These are phyloP conservation scores for Asterionellopsis glacialis DNA, from an alignment of 108 stramenopile species.

Conservation along the genomic window DNA sequence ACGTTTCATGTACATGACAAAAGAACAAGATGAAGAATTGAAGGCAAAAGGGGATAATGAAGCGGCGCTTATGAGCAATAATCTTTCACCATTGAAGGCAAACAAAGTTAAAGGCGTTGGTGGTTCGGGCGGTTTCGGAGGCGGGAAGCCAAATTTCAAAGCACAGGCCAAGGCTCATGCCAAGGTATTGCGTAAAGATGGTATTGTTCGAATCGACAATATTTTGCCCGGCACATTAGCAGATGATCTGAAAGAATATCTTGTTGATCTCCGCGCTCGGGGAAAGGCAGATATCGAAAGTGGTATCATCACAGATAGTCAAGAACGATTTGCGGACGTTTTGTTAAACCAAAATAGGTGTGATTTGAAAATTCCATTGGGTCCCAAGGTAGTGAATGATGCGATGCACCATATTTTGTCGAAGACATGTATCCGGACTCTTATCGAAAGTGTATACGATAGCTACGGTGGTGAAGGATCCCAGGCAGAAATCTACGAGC, in stretches of 20 bases:
- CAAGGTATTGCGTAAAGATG: constrained; percentile 48
- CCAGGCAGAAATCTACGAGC: constrained; percentile 61
- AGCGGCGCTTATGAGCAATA: not conserved
- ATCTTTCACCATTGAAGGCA: not conserved
- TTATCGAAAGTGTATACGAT: constrained; percentile 24
- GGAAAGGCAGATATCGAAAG: constrained; percentile 35
- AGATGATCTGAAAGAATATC: constrained; percentile 45
- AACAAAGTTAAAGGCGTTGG: not conserved
- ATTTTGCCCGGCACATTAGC: constrained; percentile 41
- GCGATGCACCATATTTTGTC: constrained; percentile 37
- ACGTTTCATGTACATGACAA: too few species aligned
- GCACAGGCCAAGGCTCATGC: constrained; percentile 39
- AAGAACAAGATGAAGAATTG: not conserved
- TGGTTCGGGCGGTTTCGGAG: not conserved
- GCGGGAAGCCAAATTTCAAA: constrained; percentile 1
- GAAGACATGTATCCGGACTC: constrained; percentile 45
- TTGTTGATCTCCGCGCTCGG: constrained; percentile 33
- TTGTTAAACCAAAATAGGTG: constrained; percentile 70
- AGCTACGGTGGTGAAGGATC: constrained; percentile 40
- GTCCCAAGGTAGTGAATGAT: constrained; percentile 13
- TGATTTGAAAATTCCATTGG: constrained; percentile 71
- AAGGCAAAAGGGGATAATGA: not conserved
- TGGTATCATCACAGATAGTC: constrained; percentile 27
- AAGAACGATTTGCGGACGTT: constrained; percentile 76
- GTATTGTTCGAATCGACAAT: constrained; percentile 76